phyloP scores from a whole-genome alignment of 2,329 filamentous ascomycete genomes.

The Hypocreales sp. region DNA sequence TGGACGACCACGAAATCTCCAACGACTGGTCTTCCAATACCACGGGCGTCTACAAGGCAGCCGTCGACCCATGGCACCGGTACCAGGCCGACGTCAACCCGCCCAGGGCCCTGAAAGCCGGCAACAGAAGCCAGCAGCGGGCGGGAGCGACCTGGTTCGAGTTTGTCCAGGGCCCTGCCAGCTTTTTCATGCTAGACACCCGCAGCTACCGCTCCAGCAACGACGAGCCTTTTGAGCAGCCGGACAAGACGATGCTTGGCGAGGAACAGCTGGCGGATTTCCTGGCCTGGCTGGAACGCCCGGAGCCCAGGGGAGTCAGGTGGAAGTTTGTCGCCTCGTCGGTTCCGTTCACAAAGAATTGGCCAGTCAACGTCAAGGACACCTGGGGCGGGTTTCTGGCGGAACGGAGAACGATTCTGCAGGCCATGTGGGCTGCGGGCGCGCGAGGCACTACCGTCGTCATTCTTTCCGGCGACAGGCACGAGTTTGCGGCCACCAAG shows the following conservation, averaged over 20 bases:
- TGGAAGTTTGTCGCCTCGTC: conserved; percentile 92
- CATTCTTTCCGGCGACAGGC: conserved; percentile 80
- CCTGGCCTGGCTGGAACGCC: conserved; percentile 56
- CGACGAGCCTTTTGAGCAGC: conserved; percentile 38
- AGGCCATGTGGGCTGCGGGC: conserved; percentile 87
- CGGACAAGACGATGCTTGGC: conserved; percentile 78
- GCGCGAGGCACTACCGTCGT: conserved; percentile 61
- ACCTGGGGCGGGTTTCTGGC: conserved; percentile 87
- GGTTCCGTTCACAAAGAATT: conserved; percentile 95
- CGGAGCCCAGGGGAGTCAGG: conserved; percentile 60
- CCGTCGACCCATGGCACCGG: conserved; percentile 69
- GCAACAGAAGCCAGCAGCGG: conserved; percentile 19
- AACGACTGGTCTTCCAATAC: conserved; percentile 72
- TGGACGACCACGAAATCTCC: conserved; percentile 91
- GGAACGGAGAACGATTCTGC: conserved; percentile 65
- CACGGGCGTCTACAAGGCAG: conserved; percentile 64
- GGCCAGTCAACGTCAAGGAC: conserved; percentile 74
- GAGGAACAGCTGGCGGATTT: conserved; percentile 64
- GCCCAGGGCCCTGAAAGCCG: conserved; percentile 41
- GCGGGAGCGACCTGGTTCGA: conserved; percentile 66
- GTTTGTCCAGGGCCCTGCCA: conserved; percentile 79
- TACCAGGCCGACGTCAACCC: conserved; percentile 83
- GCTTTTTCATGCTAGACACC: conserved; percentile 91
- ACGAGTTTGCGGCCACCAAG: conserved; percentile 87
- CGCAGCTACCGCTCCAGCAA: conserved; percentile 69